phyloP scores from a whole-genome alignment of 106 monocot genomes.

The Dendrobium huoshanense region DNA sequence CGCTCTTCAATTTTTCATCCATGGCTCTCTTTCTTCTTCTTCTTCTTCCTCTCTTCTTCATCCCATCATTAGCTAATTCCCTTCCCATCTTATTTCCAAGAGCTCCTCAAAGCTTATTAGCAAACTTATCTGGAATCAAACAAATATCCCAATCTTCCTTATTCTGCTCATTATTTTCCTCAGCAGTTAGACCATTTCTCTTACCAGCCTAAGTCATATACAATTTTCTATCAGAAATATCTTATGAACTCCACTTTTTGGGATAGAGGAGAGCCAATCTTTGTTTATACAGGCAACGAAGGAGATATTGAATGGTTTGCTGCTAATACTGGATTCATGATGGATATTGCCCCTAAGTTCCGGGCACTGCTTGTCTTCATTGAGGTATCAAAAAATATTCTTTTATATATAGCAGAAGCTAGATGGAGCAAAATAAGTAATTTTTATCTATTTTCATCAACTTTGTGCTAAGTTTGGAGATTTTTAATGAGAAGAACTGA shows the following conservation, averaged over 20 bases:
- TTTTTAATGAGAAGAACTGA: too few relatives aligned
- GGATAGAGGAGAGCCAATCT: conserved; percentile 68
- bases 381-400: conserved; percentile 31
- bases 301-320: conserved; percentile 91
- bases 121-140: too few relatives aligned
- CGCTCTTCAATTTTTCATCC: too few relatives aligned
- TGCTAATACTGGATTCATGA: conserved; percentile 75
- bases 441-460: too few relatives aligned
- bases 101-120: too few relatives aligned
- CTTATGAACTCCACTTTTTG: conserved; percentile 66
- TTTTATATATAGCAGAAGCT: too few relatives aligned
- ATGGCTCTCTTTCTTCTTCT: too few relatives aligned
- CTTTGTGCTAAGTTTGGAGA: too few relatives aligned
- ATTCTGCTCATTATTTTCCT: conserved; percentile 36
- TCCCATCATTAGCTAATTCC: too few relatives aligned
- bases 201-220: conserved; percentile 44
- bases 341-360: conserved; percentile 82
- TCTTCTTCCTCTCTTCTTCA: too few relatives aligned
- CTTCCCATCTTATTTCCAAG: too few relatives aligned
- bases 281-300: conserved; percentile 96
- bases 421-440: too few relatives aligned
- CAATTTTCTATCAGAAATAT: conserved; percentile 74
- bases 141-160: neutral
- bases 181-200: conserved; percentile 92
- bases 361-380: conserved; percentile 78